A percentile compares a stretch with the other conserved stretches of the same genome.
Conservation (phyloP, 345 rosid species). For the Dipteronia sinensis region DNA sequence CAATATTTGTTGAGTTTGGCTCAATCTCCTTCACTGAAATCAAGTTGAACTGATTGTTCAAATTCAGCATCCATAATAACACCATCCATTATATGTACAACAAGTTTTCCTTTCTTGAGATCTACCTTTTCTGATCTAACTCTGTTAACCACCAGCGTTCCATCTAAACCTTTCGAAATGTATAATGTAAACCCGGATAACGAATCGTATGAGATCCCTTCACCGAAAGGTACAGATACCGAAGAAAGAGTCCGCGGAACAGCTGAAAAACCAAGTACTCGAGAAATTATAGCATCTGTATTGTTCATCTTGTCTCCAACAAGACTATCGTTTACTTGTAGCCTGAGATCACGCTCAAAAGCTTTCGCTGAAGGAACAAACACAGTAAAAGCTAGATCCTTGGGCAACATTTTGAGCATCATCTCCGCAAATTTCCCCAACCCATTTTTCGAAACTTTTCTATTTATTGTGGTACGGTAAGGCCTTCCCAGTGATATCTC, state of each 20-base stretch:
- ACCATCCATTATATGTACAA: constrained; percentile 69
- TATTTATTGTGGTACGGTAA: not conserved
- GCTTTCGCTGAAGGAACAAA: constrained; percentile 69
- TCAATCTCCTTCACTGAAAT: constrained; percentile 29
- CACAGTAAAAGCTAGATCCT: constrained; percentile 76
- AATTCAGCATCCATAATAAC: constrained; percentile 85
- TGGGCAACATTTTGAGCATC: constrained; percentile 81
- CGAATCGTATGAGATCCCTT: constrained; percentile 62
- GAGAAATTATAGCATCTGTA: constrained; percentile 60
- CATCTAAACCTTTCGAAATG: constrained; percentile 42
- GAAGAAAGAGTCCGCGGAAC: constrained; percentile 58
- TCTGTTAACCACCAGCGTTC: constrained; percentile 60
- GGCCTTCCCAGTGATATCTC: constrained; percentile 35
- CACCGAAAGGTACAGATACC: constrained; percentile 9
- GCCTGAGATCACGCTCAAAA: constrained; percentile 58
- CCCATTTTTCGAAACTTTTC: constrained; percentile 15
- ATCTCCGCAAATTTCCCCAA: constrained; percentile 68
- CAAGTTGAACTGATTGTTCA: constrained; percentile 63
- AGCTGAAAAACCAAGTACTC: constrained; percentile 70
- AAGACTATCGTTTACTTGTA: constrained; percentile 33
- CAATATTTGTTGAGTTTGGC: not conserved
- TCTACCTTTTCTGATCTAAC: constrained; percentile 56
- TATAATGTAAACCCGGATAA: constrained; percentile 59
- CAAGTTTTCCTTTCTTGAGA: constrained; percentile 48
- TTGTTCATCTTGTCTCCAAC: constrained; percentile 38